Conservation (phyloP, 2,329 filamentous ascomycete species). For the Neonectria magnoliae region DNA sequence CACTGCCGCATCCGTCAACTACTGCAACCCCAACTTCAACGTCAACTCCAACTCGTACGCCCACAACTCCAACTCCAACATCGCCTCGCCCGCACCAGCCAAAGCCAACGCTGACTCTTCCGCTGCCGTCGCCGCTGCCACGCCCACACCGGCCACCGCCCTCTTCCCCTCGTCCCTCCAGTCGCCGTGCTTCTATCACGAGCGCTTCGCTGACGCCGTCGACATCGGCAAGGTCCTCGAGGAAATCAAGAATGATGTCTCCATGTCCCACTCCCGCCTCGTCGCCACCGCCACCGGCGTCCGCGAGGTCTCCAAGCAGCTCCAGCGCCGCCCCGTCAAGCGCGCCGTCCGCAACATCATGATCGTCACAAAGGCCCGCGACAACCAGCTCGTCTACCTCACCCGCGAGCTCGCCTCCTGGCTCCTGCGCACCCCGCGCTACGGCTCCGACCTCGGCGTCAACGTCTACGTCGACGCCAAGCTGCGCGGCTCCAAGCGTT, state of each 20-base stretch:
- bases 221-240: constrained; percentile 95
- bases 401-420: constrained; percentile 89
- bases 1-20: constrained; percentile 21
- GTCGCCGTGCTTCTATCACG: constrained; percentile 97
- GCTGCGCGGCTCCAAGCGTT: constrained; percentile 86
- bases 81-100: constrained; percentile 17
- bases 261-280: constrained; percentile 90
- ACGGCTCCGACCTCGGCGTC: constrained; percentile 88
- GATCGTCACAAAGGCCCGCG: constrained; percentile 98
- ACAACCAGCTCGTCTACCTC: constrained; percentile 90
- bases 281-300: constrained; percentile 96
- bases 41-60: constrained; percentile 4
- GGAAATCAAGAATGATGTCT: constrained; percentile 89
- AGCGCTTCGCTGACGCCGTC: constrained; percentile 94
- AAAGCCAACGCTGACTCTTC: constrained; percentile 4
- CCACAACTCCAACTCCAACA: constrained; percentile 11
- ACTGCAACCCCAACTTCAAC: constrained; percentile 20
- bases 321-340: constrained; percentile 91
- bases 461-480: constrained; percentile 99
- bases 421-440: constrained; percentile 88
- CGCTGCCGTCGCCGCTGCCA: constrained; percentile 16
- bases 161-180: constrained; percentile 65
- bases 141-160: constrained; percentile 28
- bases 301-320: constrained; percentile 92
- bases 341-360: constrained; percentile 93